Evolutionary conservation across 768 basidiomycete genomes (phyloP), one percentile per base, ranked within the genome.

Genomic region (Trichaptum fuscoviolaceum): DNA sequence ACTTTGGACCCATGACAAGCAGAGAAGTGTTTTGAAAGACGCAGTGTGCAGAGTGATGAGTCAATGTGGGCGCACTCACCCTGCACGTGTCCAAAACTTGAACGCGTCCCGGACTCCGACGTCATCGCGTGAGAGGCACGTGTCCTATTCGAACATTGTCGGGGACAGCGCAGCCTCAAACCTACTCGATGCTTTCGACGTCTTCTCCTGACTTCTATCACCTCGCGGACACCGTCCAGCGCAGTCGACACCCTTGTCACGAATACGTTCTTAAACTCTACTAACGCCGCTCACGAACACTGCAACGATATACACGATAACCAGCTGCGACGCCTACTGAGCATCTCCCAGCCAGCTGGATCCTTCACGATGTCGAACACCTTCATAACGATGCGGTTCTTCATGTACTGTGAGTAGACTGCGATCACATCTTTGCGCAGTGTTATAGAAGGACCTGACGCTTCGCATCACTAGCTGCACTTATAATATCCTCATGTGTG

Each of bases 401-500:
- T 52, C 42, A 6, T 12, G 3, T 52, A 52, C 42, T 52, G 42
- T 52, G 42, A 52, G 42, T 12, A 52, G 42, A 20, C 42, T 52
- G 42, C 42, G 42, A 52, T 52, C 42, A 30, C 30, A 30, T 30
- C 8, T 30, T 30, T 30, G 30, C 42, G 42, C 15, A 52, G 42
- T 52, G 20, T 12, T 12, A 5, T 36, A 17, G 35, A 7, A 36
- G 35, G 42, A 52, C 42, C 42, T 52, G 42, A 52, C 42, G 42
- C 42, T 52, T 52, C 42, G 5, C 15, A 12, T 20, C 20, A 12
- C 42, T 52, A 52, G 42, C 42, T 52, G 42, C 42, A 52, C 42
- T 52, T 52, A 52, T 52, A 52, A 52, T 52, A 52, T 52, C 42
- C 12, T 52, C 42, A 52, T 52, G 82, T 30, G 87, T 91, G 6